phyloP scores from a whole-genome alignment of 805 yeast genomes.

The Wickerhamomyces ciferrii region DNA sequence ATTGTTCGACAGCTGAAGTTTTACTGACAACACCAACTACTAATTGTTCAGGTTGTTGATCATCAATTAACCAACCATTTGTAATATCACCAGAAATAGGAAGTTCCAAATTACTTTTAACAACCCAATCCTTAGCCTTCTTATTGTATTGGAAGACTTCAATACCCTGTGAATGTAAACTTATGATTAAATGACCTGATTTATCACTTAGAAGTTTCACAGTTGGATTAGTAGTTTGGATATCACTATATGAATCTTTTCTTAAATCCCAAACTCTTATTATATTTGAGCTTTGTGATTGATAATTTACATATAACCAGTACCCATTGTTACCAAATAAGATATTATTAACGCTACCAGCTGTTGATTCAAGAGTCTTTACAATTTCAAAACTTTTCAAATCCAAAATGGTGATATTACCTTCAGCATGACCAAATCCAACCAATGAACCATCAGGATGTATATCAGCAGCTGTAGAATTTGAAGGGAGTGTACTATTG shows the following conservation, averaged over 20 bases:
- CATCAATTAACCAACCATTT: background rate
- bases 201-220: slow-evolving; percentile 14
- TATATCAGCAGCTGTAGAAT: slow-evolving; percentile 13
- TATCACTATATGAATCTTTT: slow-evolving; percentile 22
- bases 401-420: slow-evolving; percentile 27
- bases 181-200: slow-evolving; percentile 17
- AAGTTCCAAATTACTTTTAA: slow-evolving; percentile 6
- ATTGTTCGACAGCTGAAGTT: background rate
- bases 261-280: slow-evolving; percentile 46
- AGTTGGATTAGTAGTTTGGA: slow-evolving; percentile 4
- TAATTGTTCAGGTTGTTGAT: background rate
- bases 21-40: background rate
- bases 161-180: slow-evolving; percentile 1
- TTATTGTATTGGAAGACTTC: slow-evolving; percentile 18
- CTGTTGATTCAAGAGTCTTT: slow-evolving; percentile 13
- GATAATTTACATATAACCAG: slow-evolving; percentile 39
- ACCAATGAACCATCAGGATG: slow-evolving; percentile 46
- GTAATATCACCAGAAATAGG: slow-evolving; percentile 1
- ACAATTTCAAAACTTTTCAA: slow-evolving; percentile 28
- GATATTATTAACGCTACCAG: slow-evolving; percentile 25
- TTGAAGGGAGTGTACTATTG: slow-evolving; percentile 29
- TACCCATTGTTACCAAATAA: slow-evolving; percentile 62
- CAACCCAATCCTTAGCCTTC: slow-evolving; percentile 13
- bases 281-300: slow-evolving; percentile 15
- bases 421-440: slow-evolving; percentile 26